Evolutionary conservation across 2,329 filamentous ascomycete species (phyloP).

Genomic region (Nigrospora osmanthi): DNA sequence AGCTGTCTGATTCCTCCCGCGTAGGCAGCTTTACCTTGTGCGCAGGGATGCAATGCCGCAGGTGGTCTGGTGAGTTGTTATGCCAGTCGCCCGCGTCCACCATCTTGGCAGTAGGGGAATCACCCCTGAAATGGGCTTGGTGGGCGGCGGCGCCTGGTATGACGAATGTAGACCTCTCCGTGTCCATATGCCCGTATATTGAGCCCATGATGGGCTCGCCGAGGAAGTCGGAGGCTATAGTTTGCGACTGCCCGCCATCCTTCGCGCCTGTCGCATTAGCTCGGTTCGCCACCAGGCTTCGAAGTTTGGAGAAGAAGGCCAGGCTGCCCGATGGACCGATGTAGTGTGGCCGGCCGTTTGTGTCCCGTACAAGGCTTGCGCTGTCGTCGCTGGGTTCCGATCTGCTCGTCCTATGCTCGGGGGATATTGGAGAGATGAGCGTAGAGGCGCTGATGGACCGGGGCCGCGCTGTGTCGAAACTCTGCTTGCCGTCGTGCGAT

Average conservation of each 20-base stretch:
- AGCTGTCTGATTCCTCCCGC: slow-evolving; percentile 25
- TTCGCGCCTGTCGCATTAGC: background rate
- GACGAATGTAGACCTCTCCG: background rate
- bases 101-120: slow-evolving; percentile 6
- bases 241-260: background rate
- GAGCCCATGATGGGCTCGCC: slow-evolving; percentile 8
- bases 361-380: slow-evolving; percentile 11
- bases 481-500: background rate
- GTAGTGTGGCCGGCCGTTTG: slow-evolving; percentile 13
- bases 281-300: slow-evolving; percentile 9
- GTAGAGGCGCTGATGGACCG: background rate
- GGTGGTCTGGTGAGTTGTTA: slow-evolving; percentile 9
- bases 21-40: slow-evolving; percentile 20
- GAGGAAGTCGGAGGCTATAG: background rate
- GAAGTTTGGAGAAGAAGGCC: slow-evolving; percentile 11
- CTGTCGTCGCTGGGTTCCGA: slow-evolving; percentile 1
- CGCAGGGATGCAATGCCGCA: slow-evolving; percentile 10
- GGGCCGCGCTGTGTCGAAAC: background rate
- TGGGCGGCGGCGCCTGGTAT: background rate
- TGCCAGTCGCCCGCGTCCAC: background rate
- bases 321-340: slow-evolving; percentile 14
- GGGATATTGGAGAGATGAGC: slow-evolving; percentile 1
- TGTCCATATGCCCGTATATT: background rate
- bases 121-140: slow-evolving; percentile 8
- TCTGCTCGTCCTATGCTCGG: background rate